Evolutionary conservation across 1,139 yeast genomes (phyloP).

Genomic region (Lodderomyces margitis): DNA sequence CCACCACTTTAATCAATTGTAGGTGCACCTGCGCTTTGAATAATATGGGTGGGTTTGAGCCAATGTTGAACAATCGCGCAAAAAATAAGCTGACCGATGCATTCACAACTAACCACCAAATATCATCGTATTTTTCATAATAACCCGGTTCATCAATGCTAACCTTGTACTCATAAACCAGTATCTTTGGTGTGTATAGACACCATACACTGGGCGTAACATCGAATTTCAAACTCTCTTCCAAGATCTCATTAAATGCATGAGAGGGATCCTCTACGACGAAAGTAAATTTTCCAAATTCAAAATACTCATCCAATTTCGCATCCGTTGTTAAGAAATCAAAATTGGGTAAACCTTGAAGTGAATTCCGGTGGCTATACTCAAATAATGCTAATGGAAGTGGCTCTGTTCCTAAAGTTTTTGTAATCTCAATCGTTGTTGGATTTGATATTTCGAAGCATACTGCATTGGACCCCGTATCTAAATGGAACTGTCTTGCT

Average conservation of each 20-base stretch:
- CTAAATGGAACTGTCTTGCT: slow-evolving; percentile 4
- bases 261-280: slow-evolving; percentile 2
- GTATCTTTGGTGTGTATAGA: slow-evolving; percentile 10
- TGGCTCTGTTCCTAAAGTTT: slow-evolving; percentile 5
- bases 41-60: slow-evolving; percentile 1
- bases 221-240: slow-evolving; percentile 1
- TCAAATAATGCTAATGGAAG: slow-evolving; percentile 8
- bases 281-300: slow-evolving; percentile 8
- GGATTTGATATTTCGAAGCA: slow-evolving; percentile 4
- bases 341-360: slow-evolving; percentile 11
- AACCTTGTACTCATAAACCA: slow-evolving; percentile 11
- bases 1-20: slow-evolving; percentile 6
- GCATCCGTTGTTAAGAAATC: slow-evolving; percentile 10
- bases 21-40: slow-evolving; percentile 2
- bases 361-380: slow-evolving; percentile 2
- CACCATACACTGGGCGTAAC: slow-evolving; percentile 9
- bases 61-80: slow-evolving; percentile 4
- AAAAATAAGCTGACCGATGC: slow-evolving; percentile 6
- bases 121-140: slow-evolving; percentile 8
- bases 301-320: slow-evolving; percentile 12
- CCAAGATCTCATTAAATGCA: slow-evolving; percentile 4
- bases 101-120: slow-evolving; percentile 7
- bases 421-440: slow-evolving; percentile 6
- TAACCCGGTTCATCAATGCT: slow-evolving; percentile 7
- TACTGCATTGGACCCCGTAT: slow-evolving; percentile 3